Evolutionary conservation across 2,329 filamentous ascomycete genomes (phyloP), one percentile per base, ranked within the genome.

Genomic region (Stemphylium beticola): DNA sequence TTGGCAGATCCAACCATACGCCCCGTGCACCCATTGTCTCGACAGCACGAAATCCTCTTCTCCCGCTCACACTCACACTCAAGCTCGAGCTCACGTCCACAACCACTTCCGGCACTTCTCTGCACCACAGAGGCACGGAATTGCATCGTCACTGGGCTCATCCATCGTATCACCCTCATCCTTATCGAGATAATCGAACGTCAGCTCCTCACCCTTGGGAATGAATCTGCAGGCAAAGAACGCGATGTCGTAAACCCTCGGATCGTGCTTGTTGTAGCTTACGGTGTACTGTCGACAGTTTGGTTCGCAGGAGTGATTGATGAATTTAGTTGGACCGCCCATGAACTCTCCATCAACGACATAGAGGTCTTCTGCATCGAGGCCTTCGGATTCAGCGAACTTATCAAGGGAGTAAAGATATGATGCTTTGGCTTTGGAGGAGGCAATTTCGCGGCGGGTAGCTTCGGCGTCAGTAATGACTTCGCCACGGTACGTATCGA

Each of bases 321-420:
- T 89, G 74, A 93, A 95, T 2, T 90, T 84, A 0, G 89, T 91
- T 0, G 90, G 89, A 0, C 90, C 90, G 0, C 90, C 90, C 79
- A 88, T 86, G 71, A 89, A 89, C 71, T 93, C 87, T 10, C 91
- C 91, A 48, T 85, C 82, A 0, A 84, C 77, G 0, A 82, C 77
- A 53, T 79, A 83, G 7, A 76, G 68, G 0, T 77, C 71, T 8
- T 72, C 60, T 0, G 69, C 60, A 0, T 71, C 57, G 52, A 89
- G 75, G 0, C 81, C 82, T 3, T 80, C 78, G 0, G 89, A 79
- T 1, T 89, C 83, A 0, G 80, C 84, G 69, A 93, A 93, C 69
- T 95, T 95, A 78, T 96, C 91, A 1, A 96, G 84, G 1, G 83
- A 86, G 72, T 93, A 95, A 1, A 95, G 82, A 63, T 95, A 95